phyloP scores from a whole-genome alignment of 2,329 filamentous ascomycete genomes.

The Nannizzia gypsea region DNA sequence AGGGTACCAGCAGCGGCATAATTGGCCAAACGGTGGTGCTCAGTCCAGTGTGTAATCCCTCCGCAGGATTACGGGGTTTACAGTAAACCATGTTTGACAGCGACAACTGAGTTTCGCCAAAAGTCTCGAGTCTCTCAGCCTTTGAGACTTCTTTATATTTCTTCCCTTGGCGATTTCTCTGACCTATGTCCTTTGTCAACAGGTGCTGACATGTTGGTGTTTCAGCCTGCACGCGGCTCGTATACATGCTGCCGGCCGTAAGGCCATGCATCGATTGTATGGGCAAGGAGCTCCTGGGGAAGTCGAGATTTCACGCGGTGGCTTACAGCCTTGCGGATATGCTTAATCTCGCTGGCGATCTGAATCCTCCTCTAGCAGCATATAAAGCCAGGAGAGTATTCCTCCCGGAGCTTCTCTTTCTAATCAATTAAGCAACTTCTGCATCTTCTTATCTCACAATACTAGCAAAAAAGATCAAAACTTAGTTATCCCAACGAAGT shows the following conservation, averaged over 20 bases:
- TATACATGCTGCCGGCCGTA: constrained; percentile 1
- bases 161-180: neutral
- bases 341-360: neutral
- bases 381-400: neutral
- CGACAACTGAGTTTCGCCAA: neutral
- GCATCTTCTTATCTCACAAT: neutral
- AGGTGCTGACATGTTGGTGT: neutral
- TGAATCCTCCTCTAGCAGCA: neutral
- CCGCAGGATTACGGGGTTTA: neutral
- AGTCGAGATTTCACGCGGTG: neutral
- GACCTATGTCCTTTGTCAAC: neutral
- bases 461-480: neutral
- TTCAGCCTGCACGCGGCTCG: neutral
- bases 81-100: neutral
- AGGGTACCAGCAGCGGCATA: neutral
- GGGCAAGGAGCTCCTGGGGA: neutral
- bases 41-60: neutral
- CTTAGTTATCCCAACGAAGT: neutral
- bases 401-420: neutral
- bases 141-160: neutral
- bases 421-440: neutral
- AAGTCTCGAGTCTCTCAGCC: neutral
- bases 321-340: neutral
- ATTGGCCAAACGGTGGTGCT: neutral
- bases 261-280: neutral